A percentile compares a stretch with the other conserved stretches of the same genome.
These are phyloP conservation scores for Vanrija sp. DNA, from an alignment of 1,284 basidiomycete species.

Conservation along the genomic window DNA sequence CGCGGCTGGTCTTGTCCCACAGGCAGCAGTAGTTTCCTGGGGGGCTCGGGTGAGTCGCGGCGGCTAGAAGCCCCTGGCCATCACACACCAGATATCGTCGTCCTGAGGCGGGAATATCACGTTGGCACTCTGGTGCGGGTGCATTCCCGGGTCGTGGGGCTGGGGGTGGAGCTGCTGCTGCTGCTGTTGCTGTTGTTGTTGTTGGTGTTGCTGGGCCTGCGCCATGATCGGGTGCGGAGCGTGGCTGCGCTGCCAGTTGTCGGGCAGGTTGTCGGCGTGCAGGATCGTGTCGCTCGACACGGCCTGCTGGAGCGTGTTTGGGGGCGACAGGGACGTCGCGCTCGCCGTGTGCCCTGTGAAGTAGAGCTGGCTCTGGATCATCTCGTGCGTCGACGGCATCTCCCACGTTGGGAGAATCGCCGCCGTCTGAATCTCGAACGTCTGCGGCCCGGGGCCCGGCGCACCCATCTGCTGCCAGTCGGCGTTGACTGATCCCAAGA, in stretches of 20 bases:
- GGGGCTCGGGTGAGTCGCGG: not conserved
- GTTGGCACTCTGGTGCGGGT: not conserved
- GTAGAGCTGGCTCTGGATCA: conserved; percentile 26
- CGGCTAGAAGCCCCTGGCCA: not conserved
- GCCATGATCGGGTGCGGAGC: not conserved
- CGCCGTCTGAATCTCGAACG: not conserved
- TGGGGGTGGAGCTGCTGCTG: not conserved
- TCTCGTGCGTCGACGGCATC: conserved; percentile 20
- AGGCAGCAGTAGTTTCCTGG: conserved; percentile 25
- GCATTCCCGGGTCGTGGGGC: not conserved
- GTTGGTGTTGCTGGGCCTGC: no score
- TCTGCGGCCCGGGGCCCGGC: not conserved
- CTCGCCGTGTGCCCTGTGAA: conserved; percentile 7
- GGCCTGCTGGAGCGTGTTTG: not conserved
- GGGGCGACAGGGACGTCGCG: conserved; percentile 5
- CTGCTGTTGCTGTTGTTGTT: not conserved
- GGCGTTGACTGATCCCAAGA: conserved; percentile 16
- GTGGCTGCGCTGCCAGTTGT: not conserved
- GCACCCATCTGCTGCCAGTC: conserved; percentile 4
- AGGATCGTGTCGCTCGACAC: not conserved
- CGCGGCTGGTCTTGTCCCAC: no score
- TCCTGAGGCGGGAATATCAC: conserved; percentile 26
- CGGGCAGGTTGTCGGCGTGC: not conserved
- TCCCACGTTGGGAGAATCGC: conserved; percentile 11
- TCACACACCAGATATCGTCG: conserved; percentile 28